Evolutionary conservation across 2,329 filamentous ascomycete genomes (phyloP), one percentile per base, ranked within the genome.

Genomic region (Polytolypa hystricis): DNA sequence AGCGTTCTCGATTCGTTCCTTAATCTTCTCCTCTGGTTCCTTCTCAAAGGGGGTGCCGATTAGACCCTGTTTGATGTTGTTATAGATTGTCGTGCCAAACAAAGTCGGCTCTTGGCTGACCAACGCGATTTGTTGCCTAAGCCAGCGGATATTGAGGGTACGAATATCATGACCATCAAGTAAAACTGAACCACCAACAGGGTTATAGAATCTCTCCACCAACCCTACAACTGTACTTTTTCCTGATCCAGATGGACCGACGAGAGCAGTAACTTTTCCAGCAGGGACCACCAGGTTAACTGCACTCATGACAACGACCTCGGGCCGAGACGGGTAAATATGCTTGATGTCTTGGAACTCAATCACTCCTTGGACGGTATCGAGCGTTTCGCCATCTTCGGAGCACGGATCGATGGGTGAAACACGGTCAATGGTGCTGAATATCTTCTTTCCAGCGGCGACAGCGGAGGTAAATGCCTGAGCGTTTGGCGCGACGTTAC

Each of bases 161-260:
- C 74, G 75, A 38, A 94, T 78, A 54, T 93, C 81, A 47, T 80
- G 77, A 5, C 83, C 89, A 54, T 96, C 91, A 8, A 98, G 66
- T 41, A 79, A 71, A 1, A 96, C 77, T 14, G 73, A 63, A 15
- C 91, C 91, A 19, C 73, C 73, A 21, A 95, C 83, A 0, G 89
- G 89, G 39, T 87, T 77, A 56, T 98, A 98, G 58, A 96, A 96
- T 12, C 91, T 77, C 61, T 96, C 89, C 1, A 96, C 78, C 14
- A 98, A 69, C 9, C 89, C 89, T 18, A 96, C 81, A 43, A 96
- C 87, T 0, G 91, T 96, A 51, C 81, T 89, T 63, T 96, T 98
- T 32, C 91, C 91, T 26, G 83, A 93, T 8, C 89, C 91, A 8
- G 89, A 96, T 0, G 89, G 84, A 40, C 91, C 91, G 4, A 98